These are phyloP conservation scores for Dichotomocladium elegans DNA, from an alignment of 371 early-diverging fungal species.

Conservation along the genomic window DNA sequence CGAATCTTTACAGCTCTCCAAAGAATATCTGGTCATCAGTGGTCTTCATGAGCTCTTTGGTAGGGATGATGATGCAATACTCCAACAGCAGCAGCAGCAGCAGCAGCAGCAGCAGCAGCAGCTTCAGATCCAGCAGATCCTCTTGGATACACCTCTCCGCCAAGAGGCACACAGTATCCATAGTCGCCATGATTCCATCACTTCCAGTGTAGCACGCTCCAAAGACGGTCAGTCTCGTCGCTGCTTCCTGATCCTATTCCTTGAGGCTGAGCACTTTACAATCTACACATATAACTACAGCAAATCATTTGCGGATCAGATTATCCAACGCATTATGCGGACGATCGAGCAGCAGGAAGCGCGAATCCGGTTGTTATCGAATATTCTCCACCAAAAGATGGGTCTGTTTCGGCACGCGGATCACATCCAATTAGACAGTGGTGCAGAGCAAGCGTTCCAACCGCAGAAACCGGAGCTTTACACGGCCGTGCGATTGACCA, in stretches of 20 bases:
- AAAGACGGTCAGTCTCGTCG: constrained; percentile 23
- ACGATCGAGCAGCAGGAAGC: constrained; percentile 30
- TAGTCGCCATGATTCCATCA: constrained; percentile 34
- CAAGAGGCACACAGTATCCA: constrained; percentile 10
- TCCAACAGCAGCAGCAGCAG: too few species aligned
- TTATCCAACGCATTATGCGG: constrained; percentile 39
- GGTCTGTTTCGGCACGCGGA: constrained; percentile 62
- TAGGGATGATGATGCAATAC: not conserved
- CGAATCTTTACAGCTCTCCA: constrained; percentile 9
- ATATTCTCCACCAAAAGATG: constrained; percentile 66
- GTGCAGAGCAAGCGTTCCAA: too few species aligned
- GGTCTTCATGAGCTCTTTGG: constrained; percentile 49
- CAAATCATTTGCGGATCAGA: constrained; percentile 44
- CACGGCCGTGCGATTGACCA: constrained; percentile 1
- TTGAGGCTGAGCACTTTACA: constrained; percentile 49
- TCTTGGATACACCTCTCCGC: not conserved
- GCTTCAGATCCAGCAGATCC: too few species aligned
- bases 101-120: too few species aligned
- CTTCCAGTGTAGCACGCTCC: constrained; percentile 17
- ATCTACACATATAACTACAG: constrained; percentile 72
- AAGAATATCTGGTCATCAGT: constrained; percentile 46
- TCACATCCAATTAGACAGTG: not conserved
- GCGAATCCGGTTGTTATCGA: constrained; percentile 14
- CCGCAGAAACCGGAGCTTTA: not conserved
- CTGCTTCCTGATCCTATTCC: constrained; percentile 55